A percentile compares a stretch with the other conserved stretches of the same genome.
Evolutionary conservation across 164 flowering plant genomes (phyloP).

Genomic region (Chloranthus sessilifolius): DNA sequence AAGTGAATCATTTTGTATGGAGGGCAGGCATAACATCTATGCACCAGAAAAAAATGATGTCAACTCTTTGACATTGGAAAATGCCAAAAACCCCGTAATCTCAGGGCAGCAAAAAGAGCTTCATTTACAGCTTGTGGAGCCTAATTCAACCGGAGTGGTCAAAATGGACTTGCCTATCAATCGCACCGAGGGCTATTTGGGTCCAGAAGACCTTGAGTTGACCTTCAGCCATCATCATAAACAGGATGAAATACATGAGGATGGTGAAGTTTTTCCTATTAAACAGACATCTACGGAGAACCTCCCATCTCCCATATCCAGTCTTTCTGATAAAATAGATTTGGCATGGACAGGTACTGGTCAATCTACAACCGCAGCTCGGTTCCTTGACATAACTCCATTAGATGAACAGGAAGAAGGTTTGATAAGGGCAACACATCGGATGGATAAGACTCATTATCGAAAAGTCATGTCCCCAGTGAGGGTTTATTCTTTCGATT

Average conservation of each 20-base stretch:
- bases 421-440: constrained; percentile 18
- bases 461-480: constrained; percentile 46
- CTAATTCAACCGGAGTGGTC: constrained; percentile 7
- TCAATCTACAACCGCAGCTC: constrained; percentile 24
- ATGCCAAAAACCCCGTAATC: constrained; percentile 11
- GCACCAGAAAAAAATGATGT: constrained; percentile 26
- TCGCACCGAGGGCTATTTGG: background rate
- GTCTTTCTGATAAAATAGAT: constrained; percentile 85
- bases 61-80: constrained; percentile 22
- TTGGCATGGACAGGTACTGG: constrained; percentile 86
- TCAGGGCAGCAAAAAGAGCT: constrained; percentile 21
- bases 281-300: constrained; percentile 22
- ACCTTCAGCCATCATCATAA: constrained; percentile 15
- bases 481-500: constrained; percentile 90
- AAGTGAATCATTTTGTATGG: constrained; percentile 23
- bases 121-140: constrained; percentile 14
- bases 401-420: constrained; percentile 25
- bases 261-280: constrained; percentile 27
- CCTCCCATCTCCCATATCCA: constrained; percentile 39
- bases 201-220: constrained; percentile 16
- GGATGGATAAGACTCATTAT: constrained; percentile 29
- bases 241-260: constrained; percentile 22
- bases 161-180: constrained; percentile 7
- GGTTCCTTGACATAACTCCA: constrained; percentile 10
- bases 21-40: constrained; percentile 21